Percentiles rank a stretch among this genome's conserved stretches.
Conservation (phyloP, 805 yeast species). For the Saccharomycopsis malanga region DNA sequence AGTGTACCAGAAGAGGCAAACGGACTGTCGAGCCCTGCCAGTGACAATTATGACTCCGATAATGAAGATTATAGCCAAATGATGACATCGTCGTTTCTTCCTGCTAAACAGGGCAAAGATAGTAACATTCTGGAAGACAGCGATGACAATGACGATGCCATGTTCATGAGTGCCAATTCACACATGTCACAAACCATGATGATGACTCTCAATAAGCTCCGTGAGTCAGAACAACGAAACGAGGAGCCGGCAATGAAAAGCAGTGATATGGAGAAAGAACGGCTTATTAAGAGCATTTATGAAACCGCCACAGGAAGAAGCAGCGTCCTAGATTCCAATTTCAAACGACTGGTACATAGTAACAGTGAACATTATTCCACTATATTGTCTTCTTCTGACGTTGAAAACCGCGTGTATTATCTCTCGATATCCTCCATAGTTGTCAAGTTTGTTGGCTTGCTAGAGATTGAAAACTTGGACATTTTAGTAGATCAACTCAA, state of each 20-base stretch:
- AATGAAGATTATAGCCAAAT: conserved; percentile 23
- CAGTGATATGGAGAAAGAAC: conserved; percentile 10
- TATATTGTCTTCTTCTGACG: not conserved
- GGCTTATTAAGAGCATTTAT: conserved; percentile 17
- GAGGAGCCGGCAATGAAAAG: not conserved
- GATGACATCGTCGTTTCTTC: conserved; percentile 28
- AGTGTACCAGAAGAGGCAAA: conserved; percentile 23
- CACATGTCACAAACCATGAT: conserved; percentile 18
- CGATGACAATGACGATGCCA: conserved; percentile 8
- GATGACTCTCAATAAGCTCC: conserved; percentile 19
- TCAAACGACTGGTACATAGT: not conserved
- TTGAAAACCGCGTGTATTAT: conserved; percentile 6
- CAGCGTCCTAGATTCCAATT: not conserved
- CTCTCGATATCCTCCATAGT: conserved; percentile 2
- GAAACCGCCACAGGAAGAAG: conserved; percentile 19
- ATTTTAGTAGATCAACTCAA: conserved; percentile 35
- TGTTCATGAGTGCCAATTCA: conserved; percentile 22
- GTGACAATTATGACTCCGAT: conserved; percentile 29
- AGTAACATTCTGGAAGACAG: not conserved
- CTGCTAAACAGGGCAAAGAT: conserved; percentile 1
- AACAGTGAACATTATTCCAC: not conserved
- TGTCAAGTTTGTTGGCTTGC: conserved; percentile 22
- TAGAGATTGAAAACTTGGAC: conserved; percentile 30
- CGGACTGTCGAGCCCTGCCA: conserved; percentile 25
- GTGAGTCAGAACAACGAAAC: conserved; percentile 4